Base-by-base conservation (phyloP, 352 stramenopile species). In the Phytopythium sindhum region DNA sequence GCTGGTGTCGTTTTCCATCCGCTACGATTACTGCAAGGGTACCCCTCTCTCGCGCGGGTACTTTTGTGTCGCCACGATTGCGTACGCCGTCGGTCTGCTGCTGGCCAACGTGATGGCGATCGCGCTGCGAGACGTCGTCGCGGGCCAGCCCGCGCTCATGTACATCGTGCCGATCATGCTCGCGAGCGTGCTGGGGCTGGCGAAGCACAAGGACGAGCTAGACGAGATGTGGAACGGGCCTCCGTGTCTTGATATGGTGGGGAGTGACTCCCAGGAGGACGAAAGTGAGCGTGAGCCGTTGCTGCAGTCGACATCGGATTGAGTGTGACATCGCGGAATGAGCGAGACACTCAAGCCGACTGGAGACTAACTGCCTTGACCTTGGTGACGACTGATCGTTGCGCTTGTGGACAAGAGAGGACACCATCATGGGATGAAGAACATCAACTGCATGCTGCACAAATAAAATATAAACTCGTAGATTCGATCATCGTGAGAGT, bases 111-210 rank as follows among this genome's bases (percentile, higher is more conserved):
- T 86, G 11, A 89, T 89, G 80, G 93, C 95, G 0, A 91, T 98
- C 35, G 88, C 96, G 51, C 61, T 98, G 1, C 95, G 96, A 68
- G 57, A 86, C 45, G 84, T 98, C 56, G 71, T 91, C 12, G 68
- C 74, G 7, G 95, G 96, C 11, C 96, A 99, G 65, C 96, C 95
- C 11, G 96, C 96, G 28, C 77, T 99, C 11, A 89, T 99, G 76
- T 99, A 99, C 75, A 80, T 99, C 28, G 96, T 99, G 1, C 93
- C 93, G 19, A 78, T 81, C 35, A 97, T 91, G 68, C 69, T 98
- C 10, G 62, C 79, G 4, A 73, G 83, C 9, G 81, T 98, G 31
- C 21, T 78, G 0, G 67, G 75, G 24, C 57, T 93, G 17, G 81
- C 81, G 2, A 74, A 77, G 23, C 63, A 54, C 29, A 87, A 89